Evolutionary conservation across 345 rosid species (phyloP).

Genomic region (Eucalyptus coolabah): DNA sequence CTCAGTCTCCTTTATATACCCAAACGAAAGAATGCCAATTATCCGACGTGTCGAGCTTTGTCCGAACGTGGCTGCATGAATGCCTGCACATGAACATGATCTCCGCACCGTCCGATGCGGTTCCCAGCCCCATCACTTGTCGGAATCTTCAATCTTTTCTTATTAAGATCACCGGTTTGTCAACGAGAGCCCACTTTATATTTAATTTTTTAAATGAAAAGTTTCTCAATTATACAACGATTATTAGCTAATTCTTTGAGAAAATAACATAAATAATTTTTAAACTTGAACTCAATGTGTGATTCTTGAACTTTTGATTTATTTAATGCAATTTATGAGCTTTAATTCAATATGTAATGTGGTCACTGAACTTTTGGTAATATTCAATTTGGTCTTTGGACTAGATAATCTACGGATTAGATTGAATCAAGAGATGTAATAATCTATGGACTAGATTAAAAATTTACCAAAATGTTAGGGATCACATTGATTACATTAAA

Average conservation of each 20-base stretch:
- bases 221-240: background rate
- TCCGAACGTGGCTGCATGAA: background rate
- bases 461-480: background rate
- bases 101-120: background rate
- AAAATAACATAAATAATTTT: background rate
- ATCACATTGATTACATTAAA: background rate
- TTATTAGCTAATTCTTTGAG: background rate
- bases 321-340: fast-evolving
- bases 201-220: background rate
- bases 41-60: background rate
- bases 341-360: background rate
- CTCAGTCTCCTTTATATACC: background rate
- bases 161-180: background rate
- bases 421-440: background rate
- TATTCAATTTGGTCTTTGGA: background rate
- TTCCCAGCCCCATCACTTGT: background rate
- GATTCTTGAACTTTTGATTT: background rate
- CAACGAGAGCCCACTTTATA: background rate
- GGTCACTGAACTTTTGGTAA: background rate
- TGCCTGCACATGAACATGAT: background rate
- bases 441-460: background rate
- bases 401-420: background rate
- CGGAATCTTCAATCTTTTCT: background rate
- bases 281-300: fast-evolving
- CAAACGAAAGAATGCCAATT: background rate